Conservation (phyloP, 371 early-diverging fungal genomes). For the Circinella minor region DNA sequence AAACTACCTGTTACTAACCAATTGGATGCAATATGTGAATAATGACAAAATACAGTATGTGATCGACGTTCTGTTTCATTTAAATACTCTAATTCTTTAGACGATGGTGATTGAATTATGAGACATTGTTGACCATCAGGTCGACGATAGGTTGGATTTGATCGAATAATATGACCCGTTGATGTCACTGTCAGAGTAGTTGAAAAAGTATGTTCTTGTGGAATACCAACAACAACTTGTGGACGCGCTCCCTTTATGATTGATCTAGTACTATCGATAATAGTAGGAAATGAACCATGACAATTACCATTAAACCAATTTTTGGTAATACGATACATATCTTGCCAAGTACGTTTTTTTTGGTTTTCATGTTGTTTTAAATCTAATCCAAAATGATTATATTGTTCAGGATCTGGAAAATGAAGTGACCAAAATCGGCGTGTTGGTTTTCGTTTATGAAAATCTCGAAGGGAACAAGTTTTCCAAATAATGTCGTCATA, state of each 20-base stretch:
- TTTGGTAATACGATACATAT: slow-evolving; percentile 56
- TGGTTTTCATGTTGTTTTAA: background rate
- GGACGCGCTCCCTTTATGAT: background rate
- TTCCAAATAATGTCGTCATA: slow-evolving; percentile 50
- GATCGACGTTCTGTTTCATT: slow-evolving; percentile 15
- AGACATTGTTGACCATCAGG: slow-evolving; percentile 23
- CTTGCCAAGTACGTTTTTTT: slow-evolving; percentile 42
- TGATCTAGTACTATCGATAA: too few relatives aligned
- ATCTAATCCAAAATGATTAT: background rate
- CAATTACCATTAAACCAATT: slow-evolving; percentile 59
- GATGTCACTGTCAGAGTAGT: slow-evolving; percentile 45
- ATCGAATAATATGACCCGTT: slow-evolving; percentile 44
- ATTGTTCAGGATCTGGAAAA: slow-evolving; percentile 37
- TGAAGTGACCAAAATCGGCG: slow-evolving; percentile 44
- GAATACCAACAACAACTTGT: slow-evolving; percentile 50
- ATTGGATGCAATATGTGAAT: slow-evolving; percentile 39
- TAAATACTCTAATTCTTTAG: slow-evolving; percentile 24
- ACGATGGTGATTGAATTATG: slow-evolving; percentile 37
- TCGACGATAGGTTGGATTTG: slow-evolving; percentile 58
- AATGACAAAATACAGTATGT: slow-evolving; percentile 56
- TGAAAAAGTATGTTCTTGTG: slow-evolving; percentile 55
- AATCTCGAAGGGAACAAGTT: slow-evolving; percentile 33
- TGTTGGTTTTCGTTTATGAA: slow-evolving; percentile 14
- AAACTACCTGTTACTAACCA: slow-evolving; percentile 61
- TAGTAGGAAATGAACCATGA: slow-evolving; percentile 43